Evolutionary conservation across 331 rosid genomes (phyloP).

Genomic region (Acacia pycnantha): DNA sequence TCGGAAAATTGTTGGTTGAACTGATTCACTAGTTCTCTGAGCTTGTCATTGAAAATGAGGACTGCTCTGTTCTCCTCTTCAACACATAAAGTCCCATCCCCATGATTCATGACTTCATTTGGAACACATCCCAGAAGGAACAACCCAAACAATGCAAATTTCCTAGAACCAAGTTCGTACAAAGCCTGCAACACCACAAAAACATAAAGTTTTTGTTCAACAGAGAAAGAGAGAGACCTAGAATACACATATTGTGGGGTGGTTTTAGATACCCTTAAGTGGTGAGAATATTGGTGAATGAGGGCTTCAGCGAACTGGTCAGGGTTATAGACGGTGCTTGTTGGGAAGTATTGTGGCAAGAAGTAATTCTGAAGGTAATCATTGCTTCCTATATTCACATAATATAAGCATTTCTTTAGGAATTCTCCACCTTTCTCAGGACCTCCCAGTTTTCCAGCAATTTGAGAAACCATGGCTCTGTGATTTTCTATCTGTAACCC

Average conservation of each 20-base stretch:
- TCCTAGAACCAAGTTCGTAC: conserved; percentile 60
- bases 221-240: neutral
- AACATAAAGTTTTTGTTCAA: neutral
- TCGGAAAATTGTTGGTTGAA: conserved; percentile 35
- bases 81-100: conserved; percentile 46
- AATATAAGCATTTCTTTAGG: conserved; percentile 49
- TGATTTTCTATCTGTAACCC: conserved; percentile 39
- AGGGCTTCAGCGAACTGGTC: conserved; percentile 39
- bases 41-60: conserved; percentile 39
- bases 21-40: conserved; percentile 33
- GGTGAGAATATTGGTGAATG: conserved; percentile 26
- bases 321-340: conserved; percentile 20
- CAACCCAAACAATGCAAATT: conserved; percentile 50
- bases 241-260: neutral
- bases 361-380: conserved; percentile 64
- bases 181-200: conserved; percentile 30
- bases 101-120: conserved; percentile 21
- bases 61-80: conserved; percentile 35
- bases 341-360: conserved; percentile 13
- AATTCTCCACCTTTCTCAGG: neutral
- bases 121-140: conserved; percentile 61
- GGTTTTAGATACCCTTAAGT: conserved; percentile 34
- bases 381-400: conserved; percentile 45
- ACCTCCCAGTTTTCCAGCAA: conserved; percentile 15
- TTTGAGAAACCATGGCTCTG: neutral